Evolutionary conservation across 179 eudicot species (phyloP), one percentile per base, ranked within the genome.

Genomic region (Beta corolliflora): DNA sequence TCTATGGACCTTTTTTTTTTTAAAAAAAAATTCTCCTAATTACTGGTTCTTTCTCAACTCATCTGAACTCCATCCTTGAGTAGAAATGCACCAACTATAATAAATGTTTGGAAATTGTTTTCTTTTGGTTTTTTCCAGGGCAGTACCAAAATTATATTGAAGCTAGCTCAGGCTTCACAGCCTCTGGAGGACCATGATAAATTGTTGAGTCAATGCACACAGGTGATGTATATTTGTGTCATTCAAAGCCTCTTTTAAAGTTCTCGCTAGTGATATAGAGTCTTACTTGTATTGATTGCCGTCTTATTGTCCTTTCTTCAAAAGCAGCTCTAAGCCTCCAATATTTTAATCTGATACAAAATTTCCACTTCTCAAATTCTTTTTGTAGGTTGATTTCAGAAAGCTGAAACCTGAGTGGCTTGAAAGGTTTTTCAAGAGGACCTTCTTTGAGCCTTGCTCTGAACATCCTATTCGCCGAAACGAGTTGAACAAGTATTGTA

Each of bases 331-430:
- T 9, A 36, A 36, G 41, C 41, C 41, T 36, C 41, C 10, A 53
- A 4, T 46, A 59, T 12, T 44, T 15, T 71, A n/a, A 55, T 29
- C 15, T 45, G 44, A 19, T 29, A 25, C 71, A 23, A 72, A 55
- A 7, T 64, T 53, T 73, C 18, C 64, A 72, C 18, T 29, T 68
- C 61, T 9, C 45, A 48, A 56, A 60, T 16, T 36, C 41, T 36
- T 3, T 66, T 74, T 67, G 44, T 50, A 77, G 81, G 77, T 75
- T 77, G 71, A 79, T 64, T 45, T 29, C 18, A 61, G 69, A 73
- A 76, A 66, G 73, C 77, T 77, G 45, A 59, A 80, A 77, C 90
- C 91, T 70, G 82, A 85, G 75, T 90, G 95, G 95, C 84, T 92
- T 11, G 86, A 83, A 18, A 41, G 44, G 16, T 87, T 92, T 71